Conservation (phyloP, 1,284 basidiomycete species). For the Malassezia nana region DNA sequence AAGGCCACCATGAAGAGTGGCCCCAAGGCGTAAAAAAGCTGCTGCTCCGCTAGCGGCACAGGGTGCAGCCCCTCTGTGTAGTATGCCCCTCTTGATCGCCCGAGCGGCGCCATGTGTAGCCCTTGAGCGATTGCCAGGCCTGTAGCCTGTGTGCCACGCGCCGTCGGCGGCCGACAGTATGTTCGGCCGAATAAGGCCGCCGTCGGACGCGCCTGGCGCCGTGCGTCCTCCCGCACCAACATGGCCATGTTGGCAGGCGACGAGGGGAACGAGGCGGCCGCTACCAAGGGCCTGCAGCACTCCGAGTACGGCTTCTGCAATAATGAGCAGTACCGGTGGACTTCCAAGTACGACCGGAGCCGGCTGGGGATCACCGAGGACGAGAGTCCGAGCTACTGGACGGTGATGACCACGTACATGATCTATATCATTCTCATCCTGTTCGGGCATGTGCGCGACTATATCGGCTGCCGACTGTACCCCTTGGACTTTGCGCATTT, state of each 20-base stretch:
- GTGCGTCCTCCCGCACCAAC: neutral
- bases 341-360: slow-evolving; percentile 55
- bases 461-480: slow-evolving; percentile 76
- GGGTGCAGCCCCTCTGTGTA: slow-evolving; percentile 12
- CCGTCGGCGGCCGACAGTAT: too few species aligned
- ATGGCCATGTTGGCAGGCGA: slow-evolving; percentile 5
- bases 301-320: slow-evolving; percentile 76
- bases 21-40: slow-evolving; percentile 24
- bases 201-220: neutral
- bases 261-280: neutral
- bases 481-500: slow-evolving; percentile 64
- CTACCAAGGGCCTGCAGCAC: slow-evolving; percentile 51
- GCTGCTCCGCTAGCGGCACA: slow-evolving; percentile 3
- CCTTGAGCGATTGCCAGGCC: neutral
- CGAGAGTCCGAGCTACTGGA: slow-evolving; percentile 76
- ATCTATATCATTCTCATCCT: slow-evolving; percentile 54
- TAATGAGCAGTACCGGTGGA: slow-evolving; percentile 61
- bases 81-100: slow-evolving; percentile 7
- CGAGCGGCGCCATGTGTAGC: neutral
- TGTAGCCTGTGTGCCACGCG: too few species aligned
- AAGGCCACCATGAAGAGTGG: slow-evolving; percentile 58
- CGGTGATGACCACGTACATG: slow-evolving; percentile 81
- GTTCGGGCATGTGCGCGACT: slow-evolving; percentile 87
- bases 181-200: neutral
- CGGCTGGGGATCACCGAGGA: slow-evolving; percentile 45